Evolutionary conservation across 495 filamentous ascomycete genomes (phyloP).

Genomic region (Neurospora pannonica): DNA sequence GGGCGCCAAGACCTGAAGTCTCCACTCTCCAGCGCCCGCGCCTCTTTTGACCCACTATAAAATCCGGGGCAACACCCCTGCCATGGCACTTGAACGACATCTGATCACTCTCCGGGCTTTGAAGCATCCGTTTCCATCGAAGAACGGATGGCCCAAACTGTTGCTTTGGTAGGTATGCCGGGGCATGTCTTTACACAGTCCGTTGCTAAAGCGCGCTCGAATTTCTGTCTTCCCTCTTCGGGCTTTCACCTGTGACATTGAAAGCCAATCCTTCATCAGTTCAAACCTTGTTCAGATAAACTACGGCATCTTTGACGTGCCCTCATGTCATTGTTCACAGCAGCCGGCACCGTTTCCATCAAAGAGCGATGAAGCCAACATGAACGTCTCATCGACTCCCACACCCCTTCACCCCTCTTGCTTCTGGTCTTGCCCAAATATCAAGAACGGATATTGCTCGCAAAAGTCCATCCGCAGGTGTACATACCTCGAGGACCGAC

Average conservation of each 20-base stretch:
- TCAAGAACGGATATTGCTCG: no score
- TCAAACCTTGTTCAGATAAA: not conserved
- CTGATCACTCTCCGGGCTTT: not conserved
- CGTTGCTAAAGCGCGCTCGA: not conserved
- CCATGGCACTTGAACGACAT: not conserved
- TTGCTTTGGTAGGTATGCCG: not conserved
- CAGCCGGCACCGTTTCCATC: no score
- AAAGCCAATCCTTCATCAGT: not conserved
- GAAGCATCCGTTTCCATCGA: not conserved
- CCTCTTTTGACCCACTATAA: not conserved
- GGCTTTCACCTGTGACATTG: not conserved
- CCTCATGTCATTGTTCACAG: no score
- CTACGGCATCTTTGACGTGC: no score
- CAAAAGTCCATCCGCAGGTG: no score
- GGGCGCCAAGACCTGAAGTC: not conserved
- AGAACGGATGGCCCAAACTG: not conserved
- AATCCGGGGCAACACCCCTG: not conserved
- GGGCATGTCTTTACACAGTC: not conserved
- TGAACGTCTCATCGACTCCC: no score
- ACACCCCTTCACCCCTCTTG: no score
- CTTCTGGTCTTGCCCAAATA: no score
- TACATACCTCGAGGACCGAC: no score
- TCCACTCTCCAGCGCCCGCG: not conserved
- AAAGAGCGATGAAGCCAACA: no score
- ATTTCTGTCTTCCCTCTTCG: not conserved